Conservation (phyloP, 345 rosid species). For the Angophora floribunda region DNA sequence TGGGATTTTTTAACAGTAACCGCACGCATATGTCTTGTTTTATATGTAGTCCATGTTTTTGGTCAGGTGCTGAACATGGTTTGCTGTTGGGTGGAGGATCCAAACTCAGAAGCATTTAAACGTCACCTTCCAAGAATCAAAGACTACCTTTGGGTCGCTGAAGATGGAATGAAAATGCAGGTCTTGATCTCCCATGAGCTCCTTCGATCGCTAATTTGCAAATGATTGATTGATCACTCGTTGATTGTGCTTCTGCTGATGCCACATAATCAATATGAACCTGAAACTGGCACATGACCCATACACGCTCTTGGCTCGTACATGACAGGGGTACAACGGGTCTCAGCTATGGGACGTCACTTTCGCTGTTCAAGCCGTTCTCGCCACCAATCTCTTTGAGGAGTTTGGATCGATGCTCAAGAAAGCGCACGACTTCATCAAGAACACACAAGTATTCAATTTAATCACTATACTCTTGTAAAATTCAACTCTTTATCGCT, state of each 20-base stretch:
- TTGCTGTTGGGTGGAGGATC: constrained; percentile 54
- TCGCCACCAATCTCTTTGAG: constrained; percentile 31
- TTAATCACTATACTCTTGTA: background rate
- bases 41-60: background rate
- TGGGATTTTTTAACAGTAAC: background rate
- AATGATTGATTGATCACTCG: background rate
- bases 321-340: constrained; percentile 52
- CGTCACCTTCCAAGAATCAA: constrained; percentile 40
- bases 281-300: background rate
- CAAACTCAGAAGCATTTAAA: constrained; percentile 38
- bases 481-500: background rate
- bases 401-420: constrained; percentile 36
- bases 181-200: background rate
- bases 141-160: constrained; percentile 59
- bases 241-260: background rate
- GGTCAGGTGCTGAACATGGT: constrained; percentile 44
- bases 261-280: background rate
- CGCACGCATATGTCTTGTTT: background rate
- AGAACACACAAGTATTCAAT: constrained; percentile 34
- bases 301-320: background rate
- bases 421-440: constrained; percentile 54
- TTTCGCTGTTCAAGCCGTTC: constrained; percentile 51
- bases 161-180: constrained; percentile 75
- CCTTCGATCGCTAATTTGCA: background rate
- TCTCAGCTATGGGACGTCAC: constrained; percentile 63